A percentile compares a stretch with the other conserved stretches of the same genome.
phyloP scores from a whole-genome alignment of 129 eudicot species.

The Flaveria sonorensis region DNA sequence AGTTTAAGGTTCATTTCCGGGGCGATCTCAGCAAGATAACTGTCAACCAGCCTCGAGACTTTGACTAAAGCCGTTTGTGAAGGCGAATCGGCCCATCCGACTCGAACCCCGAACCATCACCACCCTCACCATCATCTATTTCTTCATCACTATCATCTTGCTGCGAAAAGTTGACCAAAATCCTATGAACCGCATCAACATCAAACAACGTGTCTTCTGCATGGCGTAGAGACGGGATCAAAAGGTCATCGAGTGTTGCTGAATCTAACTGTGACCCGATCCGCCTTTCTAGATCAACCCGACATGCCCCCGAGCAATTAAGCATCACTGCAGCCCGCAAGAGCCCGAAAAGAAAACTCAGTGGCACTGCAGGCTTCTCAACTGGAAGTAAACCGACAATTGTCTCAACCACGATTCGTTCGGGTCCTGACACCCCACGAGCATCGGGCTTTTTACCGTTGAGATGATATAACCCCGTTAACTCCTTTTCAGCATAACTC shows the following conservation, averaged over 20 bases:
- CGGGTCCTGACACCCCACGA: conserved; percentile 44
- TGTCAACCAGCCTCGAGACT: conserved; percentile 83
- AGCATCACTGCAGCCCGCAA: conserved; percentile 83
- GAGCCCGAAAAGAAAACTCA: conserved; percentile 84
- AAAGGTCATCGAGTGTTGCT: conserved; percentile 91
- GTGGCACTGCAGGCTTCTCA: conserved; percentile 76
- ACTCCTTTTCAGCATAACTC: conserved; percentile 79
- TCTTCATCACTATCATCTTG: conserved; percentile 87
- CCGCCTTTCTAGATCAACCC: conserved; percentile 88
- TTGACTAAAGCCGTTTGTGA: conserved; percentile 73
- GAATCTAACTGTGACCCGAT: conserved; percentile 86
- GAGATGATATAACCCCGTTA: conserved; percentile 41
- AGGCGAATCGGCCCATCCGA: conserved; percentile 76
- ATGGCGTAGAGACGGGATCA: conserved; percentile 85
- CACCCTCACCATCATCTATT: conserved; percentile 74
- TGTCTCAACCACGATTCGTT: conserved; percentile 68
- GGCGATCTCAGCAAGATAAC: conserved; percentile 89
- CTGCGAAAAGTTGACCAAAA: conserved; percentile 86
- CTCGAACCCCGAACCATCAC: conserved; percentile 74
- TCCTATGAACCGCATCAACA: conserved; percentile 87
- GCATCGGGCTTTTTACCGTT: conserved; percentile 46
- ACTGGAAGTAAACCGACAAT: conserved; percentile 79
- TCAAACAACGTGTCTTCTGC: conserved; percentile 87
- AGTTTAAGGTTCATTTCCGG: conserved; percentile 95
- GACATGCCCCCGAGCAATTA: conserved; percentile 61